Base-by-base conservation (phyloP, 148 eudicot genomes). In the Camellia japonica region DNA sequence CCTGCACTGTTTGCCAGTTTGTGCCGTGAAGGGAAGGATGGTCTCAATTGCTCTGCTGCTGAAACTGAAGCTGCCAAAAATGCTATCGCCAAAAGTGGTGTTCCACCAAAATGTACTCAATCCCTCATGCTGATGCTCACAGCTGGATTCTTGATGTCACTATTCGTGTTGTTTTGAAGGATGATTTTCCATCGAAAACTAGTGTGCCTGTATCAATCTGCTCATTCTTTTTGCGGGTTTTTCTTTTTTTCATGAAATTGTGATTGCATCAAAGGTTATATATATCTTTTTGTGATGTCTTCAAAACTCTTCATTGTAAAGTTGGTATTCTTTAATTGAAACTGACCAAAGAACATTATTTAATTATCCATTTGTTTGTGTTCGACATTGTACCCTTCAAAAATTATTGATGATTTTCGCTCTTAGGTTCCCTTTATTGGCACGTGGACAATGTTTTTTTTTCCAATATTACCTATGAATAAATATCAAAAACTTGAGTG, bases 1-100 rank as follows among this genome's bases (percentile, higher is more conserved):
- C 91, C 94, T 1, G 96, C 92, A 0, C 91, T 91, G 6, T 94
- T 94, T 52, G 83, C 98, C 11, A 86, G 85, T 75, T 11, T 89
- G 79, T 94, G 98, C 85, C 80, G 64, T 68, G 96, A 83, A 54
- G 91, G 77, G 18, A 80, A 90, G 70, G 42, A 89, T 4, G 98
- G 98, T 66, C 87, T 94, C 0, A 80, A 74, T 11, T 94, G 98
- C 51, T 61, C 20, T 19, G 62, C 46, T 15, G 70, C n/a, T 38
- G 11, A 47, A 5, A 42, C 67, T 1, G 13, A 56, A 14, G 3
- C 54, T 11, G 49, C 18, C 15, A 61, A 84, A 44, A 54, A 42
- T 3, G 52, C 77, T 3, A 20, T 20, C 42, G 1, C 16, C 38
- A 76, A 38, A 49, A 80, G 46, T 20, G 61, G 77, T 19, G 80